Conservation (phyloP, 352 stramenopile genomes). For the Phytophthora podocarpi region DNA sequence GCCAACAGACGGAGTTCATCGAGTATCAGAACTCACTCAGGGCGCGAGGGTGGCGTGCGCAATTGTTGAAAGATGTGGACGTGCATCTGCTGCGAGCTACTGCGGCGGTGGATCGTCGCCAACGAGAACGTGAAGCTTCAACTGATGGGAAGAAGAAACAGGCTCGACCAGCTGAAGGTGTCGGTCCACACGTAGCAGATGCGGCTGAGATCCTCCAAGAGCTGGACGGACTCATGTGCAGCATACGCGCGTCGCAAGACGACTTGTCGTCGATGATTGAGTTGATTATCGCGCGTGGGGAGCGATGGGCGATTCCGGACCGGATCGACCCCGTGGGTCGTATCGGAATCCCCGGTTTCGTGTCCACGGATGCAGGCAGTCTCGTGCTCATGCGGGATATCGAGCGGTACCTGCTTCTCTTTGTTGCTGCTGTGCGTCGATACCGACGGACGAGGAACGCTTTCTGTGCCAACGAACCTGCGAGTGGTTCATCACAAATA, state of each 20-base stretch:
- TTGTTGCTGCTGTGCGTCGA: slow-evolving; percentile 37
- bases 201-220: slow-evolving; percentile 32
- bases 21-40: slow-evolving; percentile 33
- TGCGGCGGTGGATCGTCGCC: slow-evolving; percentile 24
- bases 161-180: slow-evolving; percentile 12
- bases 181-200: slow-evolving; percentile 31
- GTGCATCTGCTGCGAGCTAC: slow-evolving; percentile 34
- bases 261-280: slow-evolving; percentile 38
- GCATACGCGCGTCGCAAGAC: slow-evolving; percentile 30
- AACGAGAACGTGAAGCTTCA: slow-evolving; percentile 10
- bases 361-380: slow-evolving; percentile 25
- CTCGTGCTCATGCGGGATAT: slow-evolving; percentile 35
- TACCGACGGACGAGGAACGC: slow-evolving; percentile 29
- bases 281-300: slow-evolving; percentile 24
- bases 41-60: slow-evolving; percentile 33
- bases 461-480: neutral
- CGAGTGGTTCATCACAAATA: neutral
- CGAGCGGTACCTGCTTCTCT: slow-evolving; percentile 33
- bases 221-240: slow-evolving; percentile 20
- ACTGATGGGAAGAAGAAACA: slow-evolving; percentile 10
- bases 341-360: slow-evolving; percentile 35
- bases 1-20: slow-evolving; percentile 27
- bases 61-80: slow-evolving; percentile 36
- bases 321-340: slow-evolving; percentile 25
- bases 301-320: slow-evolving; percentile 23